These are phyloP conservation scores for Heterobasidion parviporum DNA, from an alignment of 1,284 basidiomycete genomes.

Conservation along the genomic window DNA sequence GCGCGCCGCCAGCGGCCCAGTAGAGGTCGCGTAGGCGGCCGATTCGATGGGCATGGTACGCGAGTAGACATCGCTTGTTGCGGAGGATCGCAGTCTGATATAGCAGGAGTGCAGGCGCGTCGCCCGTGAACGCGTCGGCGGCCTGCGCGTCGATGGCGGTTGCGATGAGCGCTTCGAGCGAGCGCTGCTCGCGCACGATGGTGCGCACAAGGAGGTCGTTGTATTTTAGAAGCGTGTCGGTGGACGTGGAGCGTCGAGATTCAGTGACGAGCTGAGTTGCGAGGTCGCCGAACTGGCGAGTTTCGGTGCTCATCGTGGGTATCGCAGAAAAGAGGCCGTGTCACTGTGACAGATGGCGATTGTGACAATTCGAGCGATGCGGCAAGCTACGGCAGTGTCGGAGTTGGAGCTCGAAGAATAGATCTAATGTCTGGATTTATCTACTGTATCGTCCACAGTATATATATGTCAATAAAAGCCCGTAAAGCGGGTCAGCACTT, in stretches of 20 bases:
- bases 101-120: constrained; percentile 73
- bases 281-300: constrained; percentile 71
- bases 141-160: constrained; percentile 31
- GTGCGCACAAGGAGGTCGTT: constrained; percentile 83
- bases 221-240: constrained; percentile 86
- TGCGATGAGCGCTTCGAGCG: constrained; percentile 57
- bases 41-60: constrained; percentile 82
- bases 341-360: too few relatives aligned
- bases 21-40: constrained; percentile 80
- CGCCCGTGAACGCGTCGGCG: constrained; percentile 20
- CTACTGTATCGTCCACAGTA: too few relatives aligned
- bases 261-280: constrained; percentile 84
- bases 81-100: constrained; percentile 83
- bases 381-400: too few relatives aligned
- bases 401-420: too few relatives aligned
- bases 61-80: constrained; percentile 90
- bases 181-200: constrained; percentile 86
- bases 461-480: too few relatives aligned
- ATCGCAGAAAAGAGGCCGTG: neutral
- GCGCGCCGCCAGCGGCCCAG: constrained; percentile 89
- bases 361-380: too few relatives aligned
- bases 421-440: too few relatives aligned
- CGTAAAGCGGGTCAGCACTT: too few relatives aligned
- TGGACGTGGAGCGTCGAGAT: constrained; percentile 75
- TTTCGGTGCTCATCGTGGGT: constrained; percentile 4